Conservation (phyloP, 2,329 filamentous ascomycete genomes). For the Neodidymelliopsis sp. region DNA sequence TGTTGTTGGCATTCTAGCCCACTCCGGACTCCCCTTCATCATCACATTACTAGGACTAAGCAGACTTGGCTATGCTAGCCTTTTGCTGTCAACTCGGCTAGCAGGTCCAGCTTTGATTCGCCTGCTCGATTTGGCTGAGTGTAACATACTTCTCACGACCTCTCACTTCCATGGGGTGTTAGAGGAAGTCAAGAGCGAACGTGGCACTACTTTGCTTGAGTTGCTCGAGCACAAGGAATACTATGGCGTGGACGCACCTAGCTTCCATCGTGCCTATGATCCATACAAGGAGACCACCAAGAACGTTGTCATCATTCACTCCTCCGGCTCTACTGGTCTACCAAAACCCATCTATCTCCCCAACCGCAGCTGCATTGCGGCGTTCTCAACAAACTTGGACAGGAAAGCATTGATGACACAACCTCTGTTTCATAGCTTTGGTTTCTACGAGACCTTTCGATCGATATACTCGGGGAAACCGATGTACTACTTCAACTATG, state of each 20-base stretch:
- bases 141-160: conserved; percentile 33
- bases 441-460: conserved; percentile 35
- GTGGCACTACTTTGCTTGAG: conserved; percentile 27
- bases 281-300: conserved; percentile 44
- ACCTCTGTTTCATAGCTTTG: conserved; percentile 36
- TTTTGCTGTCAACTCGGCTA: conserved; percentile 64
- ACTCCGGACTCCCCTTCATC: conserved; percentile 63
- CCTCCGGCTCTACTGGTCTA: conserved; percentile 65
- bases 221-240: conserved; percentile 36
- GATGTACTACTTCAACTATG: conserved; percentile 34
- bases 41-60: conserved; percentile 62
- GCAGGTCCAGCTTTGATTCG: conserved; percentile 59
- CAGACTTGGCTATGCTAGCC: conserved; percentile 62
- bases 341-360: conserved; percentile 70
- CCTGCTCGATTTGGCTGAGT: conserved; percentile 43
- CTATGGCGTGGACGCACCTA: conserved; percentile 25
- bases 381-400: conserved; percentile 29
- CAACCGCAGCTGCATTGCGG: conserved; percentile 51
- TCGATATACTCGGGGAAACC: conserved; percentile 35
- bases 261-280: conserved; percentile 30
- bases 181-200: conserved; percentile 40
- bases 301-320: conserved; percentile 53
- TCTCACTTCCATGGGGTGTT: conserved; percentile 26
- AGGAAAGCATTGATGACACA: conserved; percentile 31
- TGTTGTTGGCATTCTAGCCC: conserved; percentile 59